Evolutionary conservation across 805 yeast genomes (phyloP), one percentile per base, ranked within the genome.

Genomic region (Scheffersomyces spartinae): DNA sequence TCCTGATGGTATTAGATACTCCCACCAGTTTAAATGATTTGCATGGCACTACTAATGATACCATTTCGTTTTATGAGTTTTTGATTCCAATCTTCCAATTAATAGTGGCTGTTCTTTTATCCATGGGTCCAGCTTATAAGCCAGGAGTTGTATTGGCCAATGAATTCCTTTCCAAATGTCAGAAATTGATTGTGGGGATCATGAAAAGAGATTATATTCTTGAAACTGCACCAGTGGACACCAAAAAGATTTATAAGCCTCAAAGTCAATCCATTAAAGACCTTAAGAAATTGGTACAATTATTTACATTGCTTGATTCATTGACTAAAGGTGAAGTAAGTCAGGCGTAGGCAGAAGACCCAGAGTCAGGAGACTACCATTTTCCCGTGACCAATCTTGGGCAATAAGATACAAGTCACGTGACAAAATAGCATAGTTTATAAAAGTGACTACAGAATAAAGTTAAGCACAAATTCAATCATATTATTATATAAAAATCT

Each of bases 81-180:
- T 57, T 81, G 20, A 64, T 76, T 17, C 91, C 94, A 0, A 58
- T 77, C 2, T 78, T 83, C 46, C 94, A 81, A 40, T 52, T 84
- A 24, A 57, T 83, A 3, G 49, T 73, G 7, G 73, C 93, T 1
- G 55, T 80, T 6, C 52, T 79, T 4, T 54, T 85, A 7, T 71
- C 93, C 2, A 68, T 81, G 60, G 94, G 95, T 0, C 75, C 86
- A 4, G 73, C 75, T 21, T 82, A 82, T 47, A 64, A 60, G 31
- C 61, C 68, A 1, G 73, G 79, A 9, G 57, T 74, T 7, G 42
- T 49, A 5, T 73, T 68, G 35, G 76, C 74, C 0, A 60, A 56
- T 26, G 57, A 49, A 4, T 45, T 84, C 22, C 42, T 81, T 40
- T 39, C 45, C 6, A 64, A 65, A 24, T 72, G 72, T 43, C 59